Evolutionary conservation across 352 stramenopile species (phyloP), one percentile per base, ranked within the genome.

Genomic region (Globisporangium spiculum): DNA sequence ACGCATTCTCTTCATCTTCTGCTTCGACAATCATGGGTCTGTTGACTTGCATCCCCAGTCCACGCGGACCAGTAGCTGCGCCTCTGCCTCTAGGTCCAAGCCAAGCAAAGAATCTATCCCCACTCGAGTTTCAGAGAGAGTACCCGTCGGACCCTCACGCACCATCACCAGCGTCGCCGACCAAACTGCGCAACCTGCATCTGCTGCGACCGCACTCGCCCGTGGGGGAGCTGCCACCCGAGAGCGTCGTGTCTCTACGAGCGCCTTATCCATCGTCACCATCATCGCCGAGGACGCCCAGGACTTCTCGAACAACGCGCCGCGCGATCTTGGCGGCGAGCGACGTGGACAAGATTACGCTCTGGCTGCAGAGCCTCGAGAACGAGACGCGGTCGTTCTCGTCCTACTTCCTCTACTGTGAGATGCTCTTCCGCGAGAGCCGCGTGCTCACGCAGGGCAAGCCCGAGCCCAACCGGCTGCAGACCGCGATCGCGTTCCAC

Each of bases 401-500:
- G 53, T 93, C 86, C 27, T 93, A 89, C 61, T 83, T 80, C 52
- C 71, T 92, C 34, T 92, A 91, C 60, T 91, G 83, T 54, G 80
- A 93, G 60, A 89, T 86, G 73, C 72, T 92, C 9, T 90, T 93
- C 60, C 80, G 72, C 38, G 84, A 93, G 60, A 88, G 79, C 50
- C 73, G 74, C 32, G 77, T 85, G 27, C 62, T 93, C 20, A 74
- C 81, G n/a, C 75, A 78, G 27, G 86, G 84, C 32, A 92, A 93
- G 63, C 68, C 79, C 0, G 77, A 70, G 36, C 86, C 86, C 1
- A 93, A 93, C 55, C 80, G 84, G 0, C 68, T 93, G 27, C 82
- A 90, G 63, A 92, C 86, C 0, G 86, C 86, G 1, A 74, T 92
- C 34, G 86, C 86, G 8, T 91, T 93, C 66, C 81, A 93, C 59